Conservation (phyloP, 345 rosid genomes). For the Atalantia buxifolia region DNA sequence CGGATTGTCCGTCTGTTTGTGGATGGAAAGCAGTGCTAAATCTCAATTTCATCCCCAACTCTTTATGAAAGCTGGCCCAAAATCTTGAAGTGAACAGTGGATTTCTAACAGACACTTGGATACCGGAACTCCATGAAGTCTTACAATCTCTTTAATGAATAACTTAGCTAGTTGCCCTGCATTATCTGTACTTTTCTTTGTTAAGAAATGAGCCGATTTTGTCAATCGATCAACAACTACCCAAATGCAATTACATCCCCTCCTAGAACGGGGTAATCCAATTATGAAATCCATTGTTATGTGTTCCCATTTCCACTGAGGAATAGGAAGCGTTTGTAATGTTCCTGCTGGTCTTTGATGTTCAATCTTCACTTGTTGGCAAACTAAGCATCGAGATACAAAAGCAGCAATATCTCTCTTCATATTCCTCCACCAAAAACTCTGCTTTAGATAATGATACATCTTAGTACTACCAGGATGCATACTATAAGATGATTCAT, state of each 20-base stretch:
- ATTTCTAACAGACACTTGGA: too few species aligned
- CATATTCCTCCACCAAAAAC: not conserved
- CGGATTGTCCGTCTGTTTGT: not conserved
- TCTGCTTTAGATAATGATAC: not conserved
- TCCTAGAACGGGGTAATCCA: not conserved
- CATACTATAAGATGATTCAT: too few species aligned
- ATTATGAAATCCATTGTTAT: not conserved
- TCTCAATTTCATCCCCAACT: too few species aligned
- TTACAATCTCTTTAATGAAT: too few species aligned
- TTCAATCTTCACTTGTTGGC: not conserved
- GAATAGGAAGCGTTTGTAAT: not conserved
- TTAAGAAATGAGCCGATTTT: too few species aligned
- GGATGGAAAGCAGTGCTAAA: not conserved
- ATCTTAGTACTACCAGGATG: too few species aligned
- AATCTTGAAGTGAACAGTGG: too few species aligned
- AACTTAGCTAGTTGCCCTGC: not conserved
- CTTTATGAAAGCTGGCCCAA: too few species aligned
- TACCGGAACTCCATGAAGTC: too few species aligned
- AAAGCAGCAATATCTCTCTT: too few species aligned
- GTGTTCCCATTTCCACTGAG: not conserved
- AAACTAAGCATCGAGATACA: not conserved
- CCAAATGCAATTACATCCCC: not conserved
- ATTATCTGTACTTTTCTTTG: not conserved
- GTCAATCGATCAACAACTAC: too few species aligned
- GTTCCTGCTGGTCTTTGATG: not conserved